phyloP scores from a whole-genome alignment of 306 rosid species.

The Sechiopsis laciniata region DNA sequence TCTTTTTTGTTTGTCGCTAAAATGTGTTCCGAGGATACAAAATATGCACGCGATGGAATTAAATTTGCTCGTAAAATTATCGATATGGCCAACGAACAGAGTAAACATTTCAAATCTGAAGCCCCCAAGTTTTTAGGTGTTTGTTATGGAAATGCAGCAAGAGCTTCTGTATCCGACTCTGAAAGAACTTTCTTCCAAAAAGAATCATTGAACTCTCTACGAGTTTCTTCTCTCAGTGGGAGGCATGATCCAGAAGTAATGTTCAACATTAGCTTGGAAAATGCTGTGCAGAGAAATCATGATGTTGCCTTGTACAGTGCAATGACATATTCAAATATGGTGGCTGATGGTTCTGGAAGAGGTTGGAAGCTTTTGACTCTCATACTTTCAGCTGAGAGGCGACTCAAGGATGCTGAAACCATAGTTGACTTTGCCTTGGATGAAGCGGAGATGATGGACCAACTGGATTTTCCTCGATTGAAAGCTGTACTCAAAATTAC shows the following conservation, averaged over 20 bases:
- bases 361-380: slow-evolving; percentile 78
- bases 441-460: slow-evolving; percentile 56
- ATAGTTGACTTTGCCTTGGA: slow-evolving; percentile 77
- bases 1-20: slow-evolving; percentile 70
- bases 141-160: slow-evolving; percentile 68
- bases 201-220: slow-evolving; percentile 56
- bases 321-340: slow-evolving; percentile 51
- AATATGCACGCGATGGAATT: slow-evolving; percentile 54
- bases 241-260: slow-evolving; percentile 47
- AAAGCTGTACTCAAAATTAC: slow-evolving; percentile 79
- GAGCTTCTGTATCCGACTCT: slow-evolving; percentile 67
- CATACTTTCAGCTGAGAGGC: slow-evolving; percentile 67
- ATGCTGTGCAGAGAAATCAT: slow-evolving; percentile 75
- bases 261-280: slow-evolving; percentile 61
- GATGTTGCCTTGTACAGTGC: slow-evolving; percentile 55
- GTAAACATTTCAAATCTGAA: slow-evolving; percentile 49
- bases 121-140: slow-evolving; percentile 62
- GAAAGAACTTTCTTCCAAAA: slow-evolving; percentile 54
- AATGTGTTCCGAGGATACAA: slow-evolving; percentile 55
- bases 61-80: slow-evolving; percentile 41
- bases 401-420: slow-evolving; percentile 68
- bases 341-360: slow-evolving; percentile 53
- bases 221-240: slow-evolving; percentile 37
- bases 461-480: slow-evolving; percentile 68
- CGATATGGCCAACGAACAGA: slow-evolving; percentile 37